Evolutionary conservation across 441 rosid species (phyloP).

Genomic region (Pelargonium myrrhifolium): DNA sequence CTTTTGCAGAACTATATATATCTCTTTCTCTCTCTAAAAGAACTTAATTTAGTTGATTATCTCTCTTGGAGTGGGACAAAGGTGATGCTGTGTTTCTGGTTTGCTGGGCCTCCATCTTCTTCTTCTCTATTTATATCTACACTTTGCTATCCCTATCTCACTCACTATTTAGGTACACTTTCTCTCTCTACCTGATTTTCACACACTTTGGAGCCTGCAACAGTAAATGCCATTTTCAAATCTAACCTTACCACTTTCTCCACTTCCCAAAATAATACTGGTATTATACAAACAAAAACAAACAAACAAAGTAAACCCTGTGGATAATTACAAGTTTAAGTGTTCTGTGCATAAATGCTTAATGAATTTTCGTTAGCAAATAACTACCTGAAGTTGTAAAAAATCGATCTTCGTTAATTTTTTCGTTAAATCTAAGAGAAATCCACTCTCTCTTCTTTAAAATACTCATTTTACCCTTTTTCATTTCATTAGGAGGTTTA

Average conservation of each 20-base stretch:
- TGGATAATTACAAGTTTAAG: too few relatives aligned
- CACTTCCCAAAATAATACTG: neutral
- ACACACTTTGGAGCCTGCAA: neutral
- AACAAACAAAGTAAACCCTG: neutral
- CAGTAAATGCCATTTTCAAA: neutral
- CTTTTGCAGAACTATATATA: slow-evolving; percentile 9
- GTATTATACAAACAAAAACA: neutral
- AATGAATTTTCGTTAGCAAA: too few relatives aligned
- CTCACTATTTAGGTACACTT: neutral
- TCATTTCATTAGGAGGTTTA: too few relatives aligned
- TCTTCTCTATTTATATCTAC: neutral
- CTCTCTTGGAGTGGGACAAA: slow-evolving; percentile 10
- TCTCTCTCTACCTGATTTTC: slow-evolving; percentile 13
- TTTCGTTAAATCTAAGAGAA: too few relatives aligned
- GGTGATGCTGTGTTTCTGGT: slow-evolving; percentile 2
- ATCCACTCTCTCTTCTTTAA: too few relatives aligned
- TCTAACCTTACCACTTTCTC: neutral
- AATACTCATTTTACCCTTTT: too few relatives aligned
- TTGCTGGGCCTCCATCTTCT: slow-evolving; percentile 1
- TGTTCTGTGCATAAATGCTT: too few relatives aligned
- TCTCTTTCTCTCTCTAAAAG: slow-evolving; percentile 2
- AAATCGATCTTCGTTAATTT: too few relatives aligned
- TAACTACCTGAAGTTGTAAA: too few relatives aligned
- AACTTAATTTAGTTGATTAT: neutral
- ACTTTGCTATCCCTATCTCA: slow-evolving; percentile 4